phyloP scores from a whole-genome alignment of 2,329 filamentous ascomycete species.

The Onygenales sp. region DNA sequence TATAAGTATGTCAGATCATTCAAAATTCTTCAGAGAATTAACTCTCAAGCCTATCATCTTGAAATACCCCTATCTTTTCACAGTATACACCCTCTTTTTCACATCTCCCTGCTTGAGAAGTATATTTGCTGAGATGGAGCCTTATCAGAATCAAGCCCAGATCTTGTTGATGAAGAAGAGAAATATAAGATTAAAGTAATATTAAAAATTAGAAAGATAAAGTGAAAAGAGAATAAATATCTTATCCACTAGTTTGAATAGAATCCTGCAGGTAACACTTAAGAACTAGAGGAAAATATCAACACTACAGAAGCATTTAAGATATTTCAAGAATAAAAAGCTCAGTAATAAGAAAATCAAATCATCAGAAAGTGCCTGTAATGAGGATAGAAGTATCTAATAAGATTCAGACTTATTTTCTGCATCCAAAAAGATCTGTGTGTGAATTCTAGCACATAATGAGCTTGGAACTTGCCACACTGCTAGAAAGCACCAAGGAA shows the following conservation, averaged over 20 bases:
- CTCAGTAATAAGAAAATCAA: too few relatives aligned
- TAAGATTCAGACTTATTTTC: too few relatives aligned
- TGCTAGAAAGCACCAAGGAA: too few relatives aligned
- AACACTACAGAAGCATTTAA: too few relatives aligned
- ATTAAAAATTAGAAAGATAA: neutral
- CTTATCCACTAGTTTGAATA: neutral
- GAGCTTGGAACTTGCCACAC: too few relatives aligned
- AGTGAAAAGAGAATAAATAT: neutral
- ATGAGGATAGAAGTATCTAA: too few relatives aligned
- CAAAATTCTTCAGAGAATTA: too few relatives aligned
- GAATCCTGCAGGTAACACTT: neutral
- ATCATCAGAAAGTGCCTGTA: too few relatives aligned
- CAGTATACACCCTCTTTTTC: neutral
- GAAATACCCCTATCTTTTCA: neutral
- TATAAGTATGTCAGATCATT: too few relatives aligned
- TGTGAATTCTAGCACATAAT: rapidly evolving
- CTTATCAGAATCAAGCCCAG: neutral
- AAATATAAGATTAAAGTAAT: neutral
- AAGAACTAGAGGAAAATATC: neutral
- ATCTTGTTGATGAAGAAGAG: neutral
- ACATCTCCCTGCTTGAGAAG: neutral
- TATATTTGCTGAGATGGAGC: neutral
- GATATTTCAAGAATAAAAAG: too few relatives aligned
- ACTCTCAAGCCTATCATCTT: neutral
- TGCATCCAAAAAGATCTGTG: too few relatives aligned